Percentiles rank a stretch among this genome's conserved stretches.
phyloP scores from a whole-genome alignment of 306 rosid species.

The Lotus japonicus region DNA sequence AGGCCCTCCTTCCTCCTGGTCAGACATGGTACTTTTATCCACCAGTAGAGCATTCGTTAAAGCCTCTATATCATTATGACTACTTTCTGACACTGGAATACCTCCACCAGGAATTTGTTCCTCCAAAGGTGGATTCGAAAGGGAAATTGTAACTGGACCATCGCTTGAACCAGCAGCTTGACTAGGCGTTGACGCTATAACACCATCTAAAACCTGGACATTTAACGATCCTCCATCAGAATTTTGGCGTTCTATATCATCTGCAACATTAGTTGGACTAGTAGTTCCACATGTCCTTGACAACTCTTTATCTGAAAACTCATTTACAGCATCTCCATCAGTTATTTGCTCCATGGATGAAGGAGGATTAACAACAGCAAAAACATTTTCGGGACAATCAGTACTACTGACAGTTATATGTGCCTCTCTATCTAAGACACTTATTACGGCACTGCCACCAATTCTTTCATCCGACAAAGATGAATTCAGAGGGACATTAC shows the following conservation, averaged over 20 bases:
- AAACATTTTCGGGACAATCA: constrained; percentile 8
- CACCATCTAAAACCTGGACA: constrained; percentile 14
- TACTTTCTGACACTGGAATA: constrained; percentile 22
- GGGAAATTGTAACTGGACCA: constrained; percentile 12
- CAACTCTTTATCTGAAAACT: constrained; percentile 17
- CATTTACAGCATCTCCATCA: not conserved
- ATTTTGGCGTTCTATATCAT: constrained; percentile 16
- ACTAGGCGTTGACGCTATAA: constrained; percentile 17
- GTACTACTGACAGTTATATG: not conserved
- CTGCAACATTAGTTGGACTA: constrained; percentile 9
- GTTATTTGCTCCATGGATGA: constrained; percentile 9
- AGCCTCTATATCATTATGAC: constrained; percentile 17
- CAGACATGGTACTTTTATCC: constrained; percentile 21
- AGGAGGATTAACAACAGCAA: constrained; percentile 4
- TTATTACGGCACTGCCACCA: not conserved
- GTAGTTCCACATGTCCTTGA: constrained; percentile 11
- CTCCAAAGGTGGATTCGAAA: constrained; percentile 19
- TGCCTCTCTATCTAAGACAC: constrained; percentile 25
- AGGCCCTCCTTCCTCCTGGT: constrained; percentile 37
- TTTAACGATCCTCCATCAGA: constrained; percentile 12
- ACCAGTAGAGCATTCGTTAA: constrained; percentile 9
- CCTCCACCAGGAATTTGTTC: constrained; percentile 27
- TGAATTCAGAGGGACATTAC: not conserved
- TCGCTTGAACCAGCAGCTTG: constrained; percentile 15
- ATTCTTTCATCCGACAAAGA: constrained; percentile 8